phyloP scores from a whole-genome alignment of 78 protist species.

The Dictyostelium brefeldianum region DNA sequence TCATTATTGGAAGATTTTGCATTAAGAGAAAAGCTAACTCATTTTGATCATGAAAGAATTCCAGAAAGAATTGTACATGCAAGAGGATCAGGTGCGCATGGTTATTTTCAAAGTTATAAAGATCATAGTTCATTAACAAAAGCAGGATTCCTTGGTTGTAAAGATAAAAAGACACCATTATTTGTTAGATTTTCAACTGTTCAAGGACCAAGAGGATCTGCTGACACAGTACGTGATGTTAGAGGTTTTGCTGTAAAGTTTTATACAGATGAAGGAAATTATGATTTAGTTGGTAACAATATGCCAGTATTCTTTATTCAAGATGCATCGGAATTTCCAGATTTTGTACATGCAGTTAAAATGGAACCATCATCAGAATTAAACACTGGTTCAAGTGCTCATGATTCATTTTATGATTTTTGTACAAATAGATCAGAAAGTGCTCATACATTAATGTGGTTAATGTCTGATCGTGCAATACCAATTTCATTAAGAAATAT shows the following conservation, averaged over 20 bases:
- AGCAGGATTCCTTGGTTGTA: neutral
- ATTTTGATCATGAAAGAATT: conserved; percentile 70
- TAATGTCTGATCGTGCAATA: conserved; percentile 71
- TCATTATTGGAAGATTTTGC: conserved; percentile 46
- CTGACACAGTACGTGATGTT: conserved; percentile 77
- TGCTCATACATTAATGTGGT: conserved; percentile 63
- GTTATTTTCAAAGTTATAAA: conserved; percentile 30
- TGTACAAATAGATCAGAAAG: conserved; percentile 75
- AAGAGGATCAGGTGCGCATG: conserved; percentile 67
- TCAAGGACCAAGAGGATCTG: conserved; percentile 68
- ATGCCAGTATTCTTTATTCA: conserved; percentile 84
- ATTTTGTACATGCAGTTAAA: conserved; percentile 44
- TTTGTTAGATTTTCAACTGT: conserved; percentile 84
- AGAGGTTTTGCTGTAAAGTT: conserved; percentile 87
- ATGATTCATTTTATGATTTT: conserved; percentile 80
- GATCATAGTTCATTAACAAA: neutral
- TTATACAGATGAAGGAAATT: conserved; percentile 85
- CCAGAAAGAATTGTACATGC: conserved; percentile 76
- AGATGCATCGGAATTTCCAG: conserved; percentile 80
- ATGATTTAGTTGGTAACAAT: conserved; percentile 81
- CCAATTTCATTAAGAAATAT: conserved; percentile 51
- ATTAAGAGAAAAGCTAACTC: conserved; percentile 44
- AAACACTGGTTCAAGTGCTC: conserved; percentile 22
- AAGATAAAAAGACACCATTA: conserved; percentile 42
- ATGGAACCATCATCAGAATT: conserved; percentile 61